Conservation (phyloP, 2,329 filamentous ascomycete genomes). For the Apiospora koreana region DNA sequence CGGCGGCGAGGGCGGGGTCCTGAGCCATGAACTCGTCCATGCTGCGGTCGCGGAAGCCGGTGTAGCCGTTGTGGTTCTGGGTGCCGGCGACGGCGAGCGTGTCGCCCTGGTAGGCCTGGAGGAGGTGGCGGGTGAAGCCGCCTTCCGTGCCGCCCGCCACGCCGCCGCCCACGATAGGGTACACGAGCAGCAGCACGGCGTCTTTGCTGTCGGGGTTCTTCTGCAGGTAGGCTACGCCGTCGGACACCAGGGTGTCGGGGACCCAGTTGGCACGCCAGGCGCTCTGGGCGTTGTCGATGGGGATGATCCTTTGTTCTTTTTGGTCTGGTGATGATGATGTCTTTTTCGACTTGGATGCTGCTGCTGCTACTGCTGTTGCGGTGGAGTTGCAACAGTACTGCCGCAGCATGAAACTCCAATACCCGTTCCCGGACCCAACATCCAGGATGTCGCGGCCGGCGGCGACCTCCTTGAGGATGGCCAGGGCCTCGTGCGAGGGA, state of each 20-base stretch:
- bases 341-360: not conserved
- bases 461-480: constrained; percentile 58
- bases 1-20: constrained; percentile 44
- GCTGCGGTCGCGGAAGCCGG: constrained; percentile 63
- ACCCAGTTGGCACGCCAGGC: constrained; percentile 72
- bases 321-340: not conserved
- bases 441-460: constrained; percentile 60
- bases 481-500: constrained; percentile 66
- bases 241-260: constrained; percentile 61
- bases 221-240: constrained; percentile 61
- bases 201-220: constrained; percentile 50
- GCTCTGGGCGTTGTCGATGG: constrained; percentile 69
- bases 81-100: constrained; percentile 73
- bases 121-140: constrained; percentile 63
- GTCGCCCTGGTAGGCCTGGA: constrained; percentile 63
- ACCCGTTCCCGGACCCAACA: constrained; percentile 71
- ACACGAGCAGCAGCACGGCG: constrained; percentile 68
- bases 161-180: constrained; percentile 67
- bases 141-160: constrained; percentile 65
- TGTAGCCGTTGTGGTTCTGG: constrained; percentile 75
- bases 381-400: constrained; percentile 54
- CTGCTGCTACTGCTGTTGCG: constrained; percentile 12
- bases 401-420: constrained; percentile 74
- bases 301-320: constrained; percentile 38
- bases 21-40: constrained; percentile 67